phyloP scores from a whole-genome alignment of 257 asterid species.

The Lycium ferocissimum region DNA sequence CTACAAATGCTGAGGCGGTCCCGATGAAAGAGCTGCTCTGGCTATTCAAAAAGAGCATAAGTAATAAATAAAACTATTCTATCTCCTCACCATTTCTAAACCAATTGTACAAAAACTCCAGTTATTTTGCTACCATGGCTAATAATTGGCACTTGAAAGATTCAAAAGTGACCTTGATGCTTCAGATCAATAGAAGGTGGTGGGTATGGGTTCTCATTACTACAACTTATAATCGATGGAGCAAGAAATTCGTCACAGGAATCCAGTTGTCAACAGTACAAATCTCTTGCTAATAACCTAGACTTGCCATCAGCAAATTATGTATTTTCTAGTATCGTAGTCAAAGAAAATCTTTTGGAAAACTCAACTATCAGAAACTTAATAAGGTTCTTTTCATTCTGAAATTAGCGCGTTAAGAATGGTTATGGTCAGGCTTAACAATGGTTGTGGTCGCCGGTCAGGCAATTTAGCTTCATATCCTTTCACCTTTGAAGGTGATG shows the following conservation, averaged over 20 bases:
- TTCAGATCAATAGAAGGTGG: neutral
- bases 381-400: neutral
- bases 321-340: neutral
- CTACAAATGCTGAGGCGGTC: conserved; percentile 68
- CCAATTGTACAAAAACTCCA: neutral
- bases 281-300: neutral
- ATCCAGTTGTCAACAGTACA: conserved; percentile 5
- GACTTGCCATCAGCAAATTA: neutral
- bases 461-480: neutral
- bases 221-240: neutral
- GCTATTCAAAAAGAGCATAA: conserved; percentile 55
- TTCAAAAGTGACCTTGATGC: conserved; percentile 23
- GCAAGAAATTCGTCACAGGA: neutral
- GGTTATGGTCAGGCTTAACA: neutral
- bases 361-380: neutral
- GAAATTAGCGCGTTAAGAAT: conserved; percentile 1
- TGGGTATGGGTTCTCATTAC: neutral
- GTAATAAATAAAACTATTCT: conserved; percentile 24
- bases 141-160: conserved; percentile 8
- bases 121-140: neutral
- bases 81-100: neutral
- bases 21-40: conserved; percentile 91
- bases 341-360: conserved; percentile 1
- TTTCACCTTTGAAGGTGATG: neutral
- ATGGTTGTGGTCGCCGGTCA: neutral